Evolutionary conservation across 1,139 yeast genomes (phyloP).

Genomic region (Geotrichum cucujoidarum): DNA sequence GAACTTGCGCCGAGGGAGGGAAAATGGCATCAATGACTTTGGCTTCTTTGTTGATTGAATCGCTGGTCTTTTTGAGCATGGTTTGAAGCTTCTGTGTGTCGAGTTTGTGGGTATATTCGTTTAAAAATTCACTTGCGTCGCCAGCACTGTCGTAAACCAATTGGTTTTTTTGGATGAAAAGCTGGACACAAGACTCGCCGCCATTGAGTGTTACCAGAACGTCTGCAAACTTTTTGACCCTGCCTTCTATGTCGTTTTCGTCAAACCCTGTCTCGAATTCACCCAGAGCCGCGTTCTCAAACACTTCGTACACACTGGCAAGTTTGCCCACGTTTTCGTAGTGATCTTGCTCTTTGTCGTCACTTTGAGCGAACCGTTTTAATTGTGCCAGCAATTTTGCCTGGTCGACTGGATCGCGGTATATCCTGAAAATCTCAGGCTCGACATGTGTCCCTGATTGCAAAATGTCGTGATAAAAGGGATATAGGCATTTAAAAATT

Average conservation of each 20-base stretch:
- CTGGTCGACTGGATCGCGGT: conserved; percentile 31
- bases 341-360: conserved; percentile 37
- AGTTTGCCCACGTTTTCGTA: conserved; percentile 45
- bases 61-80: conserved; percentile 35
- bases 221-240: conserved; percentile 36
- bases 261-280: conserved; percentile 62
- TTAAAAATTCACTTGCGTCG: conserved; percentile 25
- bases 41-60: conserved; percentile 37
- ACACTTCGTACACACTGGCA: conserved; percentile 59
- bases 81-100: conserved; percentile 32
- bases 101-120: conserved; percentile 31
- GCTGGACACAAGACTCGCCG: conserved; percentile 44
- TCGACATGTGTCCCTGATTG: conserved; percentile 23
- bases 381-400: conserved; percentile 32
- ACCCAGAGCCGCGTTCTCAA: conserved; percentile 64
- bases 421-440: conserved; percentile 28
- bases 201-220: conserved; percentile 39
- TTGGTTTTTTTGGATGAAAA: conserved; percentile 45
- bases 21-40: conserved; percentile 39
- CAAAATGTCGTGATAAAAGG: conserved; percentile 31
- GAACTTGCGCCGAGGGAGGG: conserved; percentile 29
- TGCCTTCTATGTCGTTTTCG: conserved; percentile 44
- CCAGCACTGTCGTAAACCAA: conserved; percentile 31
- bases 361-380: conserved; percentile 40
- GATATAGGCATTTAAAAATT: conserved; percentile 27